phyloP scores from a whole-genome alignment of 768 basidiomycete species.

The Clavulina sp. region DNA sequence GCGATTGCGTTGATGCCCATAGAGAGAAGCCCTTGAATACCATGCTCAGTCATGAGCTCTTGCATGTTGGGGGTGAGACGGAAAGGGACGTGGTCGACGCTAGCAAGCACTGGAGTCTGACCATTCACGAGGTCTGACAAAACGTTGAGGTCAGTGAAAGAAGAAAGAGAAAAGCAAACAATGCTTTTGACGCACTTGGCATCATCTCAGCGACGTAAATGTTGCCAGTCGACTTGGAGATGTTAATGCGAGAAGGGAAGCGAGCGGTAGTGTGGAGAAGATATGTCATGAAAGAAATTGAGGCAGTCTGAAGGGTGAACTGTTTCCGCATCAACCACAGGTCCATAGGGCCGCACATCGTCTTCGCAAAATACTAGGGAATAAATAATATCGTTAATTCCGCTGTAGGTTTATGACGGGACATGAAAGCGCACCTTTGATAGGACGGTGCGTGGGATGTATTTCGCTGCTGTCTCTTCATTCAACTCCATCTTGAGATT shows the following conservation, averaged over 20 bases:
- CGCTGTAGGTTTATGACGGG: not conserved
- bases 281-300: conserved; percentile 84
- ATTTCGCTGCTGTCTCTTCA: conserved; percentile 74
- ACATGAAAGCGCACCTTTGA: conserved; percentile 44
- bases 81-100: conserved; percentile 78
- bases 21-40: conserved; percentile 77
- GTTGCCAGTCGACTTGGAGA: conserved; percentile 77
- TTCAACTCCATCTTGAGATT: conserved; percentile 66
- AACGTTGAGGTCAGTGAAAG: not conserved
- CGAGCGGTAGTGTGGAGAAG: conserved; percentile 70
- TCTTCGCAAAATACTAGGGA: conserved; percentile 74
- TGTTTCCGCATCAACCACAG: conserved; percentile 97
- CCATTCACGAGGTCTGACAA: not conserved
- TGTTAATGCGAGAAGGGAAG: conserved; percentile 64
- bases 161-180: conserved; percentile 1
- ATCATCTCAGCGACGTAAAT: conserved; percentile 88
- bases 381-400: not conserved
- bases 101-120: conserved; percentile 17
- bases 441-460: conserved; percentile 78
- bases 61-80: conserved; percentile 95
- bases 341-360: conserved; percentile 68
- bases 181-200: conserved; percentile 48
- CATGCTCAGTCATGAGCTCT: conserved; percentile 71
- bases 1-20: conserved; percentile 83
- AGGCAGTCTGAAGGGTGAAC: conserved; percentile 78